Evolutionary conservation across 331 rosid species (phyloP).

Genomic region (Prunus yedoensis): DNA sequence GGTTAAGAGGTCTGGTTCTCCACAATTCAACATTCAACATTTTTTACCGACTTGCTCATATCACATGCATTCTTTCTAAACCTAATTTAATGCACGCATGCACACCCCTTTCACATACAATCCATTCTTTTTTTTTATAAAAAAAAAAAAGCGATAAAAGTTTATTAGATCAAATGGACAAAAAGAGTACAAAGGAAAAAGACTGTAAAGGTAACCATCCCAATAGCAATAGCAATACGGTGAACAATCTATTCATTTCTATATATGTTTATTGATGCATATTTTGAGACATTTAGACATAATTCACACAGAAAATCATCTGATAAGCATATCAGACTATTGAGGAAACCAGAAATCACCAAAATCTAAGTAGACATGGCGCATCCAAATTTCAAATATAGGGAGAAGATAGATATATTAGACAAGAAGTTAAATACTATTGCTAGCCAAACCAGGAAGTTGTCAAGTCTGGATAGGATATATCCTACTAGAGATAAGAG

Average conservation of each 20-base stretch:
- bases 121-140: too few species aligned
- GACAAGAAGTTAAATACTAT: background rate
- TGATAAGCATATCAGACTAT: background rate
- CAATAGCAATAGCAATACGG: too few species aligned
- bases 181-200: too few species aligned
- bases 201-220: too few species aligned
- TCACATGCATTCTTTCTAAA: background rate
- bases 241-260: too few species aligned
- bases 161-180: too few species aligned
- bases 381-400: too few species aligned
- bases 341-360: background rate
- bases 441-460: background rate
- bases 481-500: background rate
- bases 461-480: background rate
- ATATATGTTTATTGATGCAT: too few species aligned
- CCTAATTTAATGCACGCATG: background rate
- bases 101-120: too few species aligned
- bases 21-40: background rate
- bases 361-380: background rate
- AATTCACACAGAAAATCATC: background rate
- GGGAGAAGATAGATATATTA: background rate
- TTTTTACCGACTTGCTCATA: background rate
- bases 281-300: too few species aligned
- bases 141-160: too few species aligned
- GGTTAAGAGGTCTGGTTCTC: slow-evolving; percentile 18